phyloP scores from a whole-genome alignment of 371 early-diverging fungal species.

The Mucor indicus region DNA sequence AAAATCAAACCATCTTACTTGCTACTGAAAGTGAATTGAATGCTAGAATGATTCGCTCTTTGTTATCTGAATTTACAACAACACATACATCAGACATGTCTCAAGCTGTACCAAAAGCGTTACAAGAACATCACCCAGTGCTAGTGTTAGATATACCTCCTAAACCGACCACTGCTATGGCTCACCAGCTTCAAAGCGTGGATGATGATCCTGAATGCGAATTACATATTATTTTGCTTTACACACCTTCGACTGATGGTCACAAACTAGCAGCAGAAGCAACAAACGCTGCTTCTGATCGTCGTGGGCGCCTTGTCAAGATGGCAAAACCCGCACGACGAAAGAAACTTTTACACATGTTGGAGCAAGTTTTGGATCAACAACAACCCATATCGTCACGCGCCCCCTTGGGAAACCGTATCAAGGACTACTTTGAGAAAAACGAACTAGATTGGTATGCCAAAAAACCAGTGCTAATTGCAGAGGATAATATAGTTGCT shows the following conservation, averaged over 20 bases:
- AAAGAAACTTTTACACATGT: slow-evolving; percentile 38
- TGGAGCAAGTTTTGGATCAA: slow-evolving; percentile 34
- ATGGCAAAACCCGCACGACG: slow-evolving; percentile 60
- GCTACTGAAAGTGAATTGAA: slow-evolving; percentile 34
- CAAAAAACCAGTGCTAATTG: slow-evolving; percentile 39
- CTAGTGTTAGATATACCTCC: slow-evolving; percentile 42
- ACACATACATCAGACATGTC: slow-evolving; percentile 28
- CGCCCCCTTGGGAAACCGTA: slow-evolving; percentile 13
- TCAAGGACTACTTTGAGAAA: slow-evolving; percentile 32
- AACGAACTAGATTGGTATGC: slow-evolving; percentile 34
- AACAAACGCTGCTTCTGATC: slow-evolving; percentile 34
- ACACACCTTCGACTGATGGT: slow-evolving; percentile 45
- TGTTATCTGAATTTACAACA: slow-evolving; percentile 29
- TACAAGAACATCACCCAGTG: slow-evolving; percentile 38
- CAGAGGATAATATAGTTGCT: slow-evolving; percentile 49
- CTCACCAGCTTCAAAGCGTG: slow-evolving; percentile 43
- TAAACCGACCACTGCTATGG: slow-evolving; percentile 31
- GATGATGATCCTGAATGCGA: slow-evolving; percentile 47
- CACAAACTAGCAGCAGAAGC: slow-evolving; percentile 42
- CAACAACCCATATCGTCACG: slow-evolving; percentile 7
- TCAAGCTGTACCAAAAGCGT: slow-evolving; percentile 37
- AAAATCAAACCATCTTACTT: slow-evolving; percentile 30
- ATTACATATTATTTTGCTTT: slow-evolving; percentile 38
- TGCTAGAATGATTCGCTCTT: slow-evolving; percentile 35
- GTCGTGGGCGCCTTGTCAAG: slow-evolving; percentile 42